These are phyloP conservation scores for Albugo laibachii DNA, from an alignment of 352 stramenopile genomes.

Conservation along the genomic window DNA sequence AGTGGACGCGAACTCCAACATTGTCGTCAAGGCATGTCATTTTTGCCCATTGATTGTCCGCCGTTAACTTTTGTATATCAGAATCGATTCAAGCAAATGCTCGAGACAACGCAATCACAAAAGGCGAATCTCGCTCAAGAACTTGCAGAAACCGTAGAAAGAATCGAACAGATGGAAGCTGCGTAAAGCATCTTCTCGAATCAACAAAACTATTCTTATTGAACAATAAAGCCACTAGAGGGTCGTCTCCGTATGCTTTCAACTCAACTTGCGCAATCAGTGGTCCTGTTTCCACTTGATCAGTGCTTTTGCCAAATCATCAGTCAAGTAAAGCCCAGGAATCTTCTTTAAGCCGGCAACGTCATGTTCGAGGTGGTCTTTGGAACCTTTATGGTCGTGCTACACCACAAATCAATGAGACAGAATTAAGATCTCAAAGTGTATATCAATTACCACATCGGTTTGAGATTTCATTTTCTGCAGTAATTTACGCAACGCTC, in stretches of 20 bases:
- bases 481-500: constrained; percentile 65
- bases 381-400: constrained; percentile 30
- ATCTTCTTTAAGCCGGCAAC: constrained; percentile 51
- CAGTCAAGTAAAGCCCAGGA: constrained; percentile 27
- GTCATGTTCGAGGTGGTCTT: constrained; percentile 61
- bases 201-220: too few relatives aligned
- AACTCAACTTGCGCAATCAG: too few relatives aligned
- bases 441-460: constrained; percentile 16
- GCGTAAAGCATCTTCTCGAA: too few relatives aligned
- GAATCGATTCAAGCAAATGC: constrained; percentile 69
- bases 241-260: too few relatives aligned
- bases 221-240: too few relatives aligned
- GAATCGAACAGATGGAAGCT: not conserved
- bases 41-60: not conserved
- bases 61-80: constrained; percentile 5
- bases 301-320: constrained; percentile 53
- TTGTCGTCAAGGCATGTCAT: constrained; percentile 35
- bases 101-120: constrained; percentile 37
- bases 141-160: constrained; percentile 19
- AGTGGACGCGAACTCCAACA: constrained; percentile 56
- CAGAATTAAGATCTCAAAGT: not conserved
- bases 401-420: not conserved
- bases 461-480: constrained; percentile 76
- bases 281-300: constrained; percentile 60
- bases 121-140: constrained; percentile 25